Evolutionary conservation across 495 filamentous ascomycete species (phyloP).

Genomic region (Pyrenula aspistea): DNA sequence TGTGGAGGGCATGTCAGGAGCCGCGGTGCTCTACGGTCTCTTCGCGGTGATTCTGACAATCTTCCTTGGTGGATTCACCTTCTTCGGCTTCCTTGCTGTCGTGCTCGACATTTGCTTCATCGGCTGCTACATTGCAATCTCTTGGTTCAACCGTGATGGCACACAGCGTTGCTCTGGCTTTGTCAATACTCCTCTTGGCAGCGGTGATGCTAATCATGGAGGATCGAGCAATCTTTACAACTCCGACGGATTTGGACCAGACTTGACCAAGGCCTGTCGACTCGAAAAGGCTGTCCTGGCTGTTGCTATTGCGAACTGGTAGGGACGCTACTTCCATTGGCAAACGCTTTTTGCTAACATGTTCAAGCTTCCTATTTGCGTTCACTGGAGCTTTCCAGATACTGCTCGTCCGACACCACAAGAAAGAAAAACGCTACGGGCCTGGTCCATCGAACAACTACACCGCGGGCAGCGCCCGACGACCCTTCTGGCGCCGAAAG

Average conservation of each 20-base stretch:
- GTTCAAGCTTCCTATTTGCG: constrained; percentile 52
- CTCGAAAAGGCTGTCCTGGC: constrained; percentile 64
- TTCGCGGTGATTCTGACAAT: constrained; percentile 61
- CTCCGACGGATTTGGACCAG: constrained; percentile 23
- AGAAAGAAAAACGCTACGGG: constrained; percentile 68
- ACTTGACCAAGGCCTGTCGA: constrained; percentile 47
- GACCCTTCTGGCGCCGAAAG: constrained; percentile 37
- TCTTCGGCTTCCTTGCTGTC: constrained; percentile 63
- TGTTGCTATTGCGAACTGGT: constrained; percentile 66
- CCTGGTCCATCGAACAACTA: constrained; percentile 68
- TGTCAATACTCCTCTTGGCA: constrained; percentile 57
- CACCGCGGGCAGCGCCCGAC: constrained; percentile 50
- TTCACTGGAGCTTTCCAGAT: constrained; percentile 52
- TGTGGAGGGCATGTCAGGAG: constrained; percentile 71
- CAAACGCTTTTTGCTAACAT: not conserved
- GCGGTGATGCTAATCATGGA: constrained; percentile 35
- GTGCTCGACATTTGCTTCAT: constrained; percentile 70
- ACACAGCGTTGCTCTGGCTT: constrained; percentile 45
- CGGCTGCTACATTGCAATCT: constrained; percentile 69
- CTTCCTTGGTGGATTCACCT: constrained; percentile 63
- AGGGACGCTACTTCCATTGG: constrained; percentile 26
- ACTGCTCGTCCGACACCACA: constrained; percentile 53
- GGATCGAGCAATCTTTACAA: constrained; percentile 22
- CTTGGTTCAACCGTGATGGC: constrained; percentile 56
- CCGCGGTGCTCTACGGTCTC: constrained; percentile 57